Conservation (phyloP, 176 grass and related monocot species). For the Rhynchospora pubera region DNA sequence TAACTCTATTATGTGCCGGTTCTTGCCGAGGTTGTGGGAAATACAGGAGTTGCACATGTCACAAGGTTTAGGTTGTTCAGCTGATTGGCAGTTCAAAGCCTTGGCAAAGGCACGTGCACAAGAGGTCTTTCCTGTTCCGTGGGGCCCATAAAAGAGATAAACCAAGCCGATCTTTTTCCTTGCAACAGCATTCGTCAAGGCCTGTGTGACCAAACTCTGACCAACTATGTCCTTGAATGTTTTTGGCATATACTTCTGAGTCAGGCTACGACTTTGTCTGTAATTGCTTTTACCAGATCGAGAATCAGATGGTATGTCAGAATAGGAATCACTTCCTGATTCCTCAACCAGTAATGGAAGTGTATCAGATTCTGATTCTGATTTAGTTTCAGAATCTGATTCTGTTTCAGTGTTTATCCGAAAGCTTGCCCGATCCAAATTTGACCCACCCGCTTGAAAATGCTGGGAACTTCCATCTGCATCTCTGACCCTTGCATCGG, state of each 20-base stretch:
- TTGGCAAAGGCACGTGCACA: constrained; percentile 86
- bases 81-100: constrained; percentile 78
- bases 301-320: constrained; percentile 39
- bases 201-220: constrained; percentile 77
- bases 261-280: constrained; percentile 51
- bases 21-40: constrained; percentile 64
- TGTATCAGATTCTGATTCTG: constrained; percentile 69
- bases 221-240: constrained; percentile 93
- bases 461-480: constrained; percentile 42
- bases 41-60: constrained; percentile 79
- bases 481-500: constrained; percentile 50
- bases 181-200: constrained; percentile 71
- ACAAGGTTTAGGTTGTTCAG: constrained; percentile 72
- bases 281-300: constrained; percentile 32
- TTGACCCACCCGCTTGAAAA: constrained; percentile 35
- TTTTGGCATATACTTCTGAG: constrained; percentile 73
- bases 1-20: constrained; percentile 70
- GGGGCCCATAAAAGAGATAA: constrained; percentile 83
- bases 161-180: constrained; percentile 62
- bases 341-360: constrained; percentile 60
- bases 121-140: constrained; percentile 84
- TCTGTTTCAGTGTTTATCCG: constrained; percentile 34
- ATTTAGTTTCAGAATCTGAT: constrained; percentile 26
- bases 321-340: constrained; percentile 44
- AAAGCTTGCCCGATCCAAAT: constrained; percentile 45